Evolutionary conservation across 2,329 filamentous ascomycete genomes (phyloP).

Genomic region (Bisporella sp.): DNA sequence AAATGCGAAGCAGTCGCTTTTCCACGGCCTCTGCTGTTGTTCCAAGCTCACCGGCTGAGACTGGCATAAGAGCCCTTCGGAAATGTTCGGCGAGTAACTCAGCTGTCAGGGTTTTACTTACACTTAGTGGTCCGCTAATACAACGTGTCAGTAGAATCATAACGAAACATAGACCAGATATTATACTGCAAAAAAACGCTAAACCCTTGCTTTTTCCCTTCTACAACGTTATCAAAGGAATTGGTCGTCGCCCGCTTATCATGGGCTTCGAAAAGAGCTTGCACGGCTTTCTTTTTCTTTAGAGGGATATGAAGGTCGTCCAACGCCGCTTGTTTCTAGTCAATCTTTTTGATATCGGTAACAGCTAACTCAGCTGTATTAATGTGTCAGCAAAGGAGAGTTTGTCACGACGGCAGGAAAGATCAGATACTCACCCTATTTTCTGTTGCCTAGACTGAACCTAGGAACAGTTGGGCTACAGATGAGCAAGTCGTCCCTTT

Average conservation of each 20-base stretch:
- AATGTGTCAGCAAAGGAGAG: not conserved
- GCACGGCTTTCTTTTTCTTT: constrained; percentile 14
- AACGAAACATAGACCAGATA: not conserved
- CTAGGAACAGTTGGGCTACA: constrained; percentile 4
- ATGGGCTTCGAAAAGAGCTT: constrained; percentile 4
- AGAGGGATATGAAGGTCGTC: constrained; percentile 15
- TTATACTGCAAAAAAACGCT: constrained; percentile 65
- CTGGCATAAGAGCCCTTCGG: constrained; percentile 51
- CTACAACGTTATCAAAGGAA: constrained; percentile 76
- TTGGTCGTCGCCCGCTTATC: constrained; percentile 37
- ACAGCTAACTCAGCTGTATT: constrained; percentile 10
- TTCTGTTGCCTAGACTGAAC: constrained; percentile 2
- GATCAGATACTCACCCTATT: constrained; percentile 2
- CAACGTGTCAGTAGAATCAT: not conserved
- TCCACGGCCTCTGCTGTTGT: not conserved
- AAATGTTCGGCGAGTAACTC: constrained; percentile 81
- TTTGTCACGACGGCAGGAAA: constrained; percentile 7
- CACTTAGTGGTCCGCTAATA: constrained; percentile 65
- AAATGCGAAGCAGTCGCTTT: constrained; percentile 1
- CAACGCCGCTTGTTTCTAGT: constrained; percentile 1
- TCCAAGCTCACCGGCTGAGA: constrained; percentile 2
- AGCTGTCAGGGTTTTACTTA: constrained; percentile 82
- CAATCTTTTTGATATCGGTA: constrained; percentile 10
- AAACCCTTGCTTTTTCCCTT: constrained; percentile 80
- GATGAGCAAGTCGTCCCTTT: constrained; percentile 1